Evolutionary conservation across 2,329 filamentous ascomycete genomes (phyloP), one percentile per base, ranked within the genome.

Genomic region (Cladosporium colombiae): DNA sequence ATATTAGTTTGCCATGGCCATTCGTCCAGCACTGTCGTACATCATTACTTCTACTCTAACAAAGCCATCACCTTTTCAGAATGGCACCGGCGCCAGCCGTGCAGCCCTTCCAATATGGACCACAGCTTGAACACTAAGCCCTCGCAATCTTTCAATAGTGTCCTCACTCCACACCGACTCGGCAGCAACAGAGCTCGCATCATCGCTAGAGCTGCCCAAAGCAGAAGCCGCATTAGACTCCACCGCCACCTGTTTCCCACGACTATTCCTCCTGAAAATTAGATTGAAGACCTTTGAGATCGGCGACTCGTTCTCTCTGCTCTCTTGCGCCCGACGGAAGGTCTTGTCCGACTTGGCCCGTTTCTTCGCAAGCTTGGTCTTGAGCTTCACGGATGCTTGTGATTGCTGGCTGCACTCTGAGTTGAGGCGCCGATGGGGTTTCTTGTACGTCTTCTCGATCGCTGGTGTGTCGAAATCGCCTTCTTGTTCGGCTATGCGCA

Each of bases 401-500:
- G 40, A 46, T 13, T 59, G 53, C 16, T 25, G 18, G 13, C 31
- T 55, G 14, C 37, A 31, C 8, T 23, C 37, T 14, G 33, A 35
- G 5, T 29, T 21, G 18, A 55, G 52, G 8, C 52, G 27, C 8
- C 29, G 40, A 21, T 44, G 40, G 10, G 29, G 37, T 21, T 31
- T 25, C n/a, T 21, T 44, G 37, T 59, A 65, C 55, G 31, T 23
- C 44, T 50, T 53, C 23, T 50, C 37, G n/a, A 31, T 23, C 29
- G 18, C 35, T 21, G 40, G 31, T 10, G 14, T 21, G 14, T n/a
- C 16, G 16, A 65, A 65, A 21, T 35, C 55, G 7, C 62, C 62
- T 18, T 40, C 10, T 21, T 27, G 31, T 44, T 65, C 55, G 27
- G 62, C 62, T 3, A 65, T 58, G 23, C 55, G 55, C 31, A 65